Conservation (phyloP, 441 rosid genomes). For the California macrophylla region DNA sequence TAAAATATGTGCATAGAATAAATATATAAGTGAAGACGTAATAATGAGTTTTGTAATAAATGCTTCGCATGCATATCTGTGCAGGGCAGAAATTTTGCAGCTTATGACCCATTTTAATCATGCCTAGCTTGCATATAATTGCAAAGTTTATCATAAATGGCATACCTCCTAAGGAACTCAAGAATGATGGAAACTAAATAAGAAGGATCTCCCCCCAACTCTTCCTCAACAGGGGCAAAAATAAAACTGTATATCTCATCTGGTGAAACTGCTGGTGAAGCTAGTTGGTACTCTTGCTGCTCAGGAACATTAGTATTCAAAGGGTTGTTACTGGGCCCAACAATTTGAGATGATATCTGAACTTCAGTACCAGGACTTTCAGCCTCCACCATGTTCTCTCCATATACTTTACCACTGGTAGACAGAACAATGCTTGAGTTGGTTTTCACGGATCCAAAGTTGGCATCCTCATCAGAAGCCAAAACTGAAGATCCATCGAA, state of each 20-base stretch:
- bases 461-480: slow-evolving; percentile 40
- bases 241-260: slow-evolving; percentile 81
- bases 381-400: slow-evolving; percentile 21
- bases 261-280: slow-evolving; percentile 76
- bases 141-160: background rate
- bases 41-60: background rate
- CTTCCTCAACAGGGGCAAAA: slow-evolving; percentile 79
- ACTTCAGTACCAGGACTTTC: slow-evolving; percentile 28
- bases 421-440: slow-evolving; percentile 23
- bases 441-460: slow-evolving; percentile 28
- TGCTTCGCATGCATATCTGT: background rate
- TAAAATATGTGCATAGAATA: background rate
- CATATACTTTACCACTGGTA: slow-evolving; percentile 25
- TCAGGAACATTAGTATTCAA: slow-evolving; percentile 39
- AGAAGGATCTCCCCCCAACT: slow-evolving; percentile 71
- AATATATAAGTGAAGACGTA: background rate
- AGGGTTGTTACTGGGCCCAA: slow-evolving; percentile 32
- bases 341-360: slow-evolving; percentile 28
- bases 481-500: slow-evolving; percentile 31
- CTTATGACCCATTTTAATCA: slow-evolving; percentile 7
- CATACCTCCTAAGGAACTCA: slow-evolving; percentile 83
- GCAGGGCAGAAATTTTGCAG: background rate
- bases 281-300: slow-evolving; percentile 57
- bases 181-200: slow-evolving; percentile 71
- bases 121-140: background rate